Conservation (phyloP, 257 asterid genomes). For the Solanum chiquidenum region DNA sequence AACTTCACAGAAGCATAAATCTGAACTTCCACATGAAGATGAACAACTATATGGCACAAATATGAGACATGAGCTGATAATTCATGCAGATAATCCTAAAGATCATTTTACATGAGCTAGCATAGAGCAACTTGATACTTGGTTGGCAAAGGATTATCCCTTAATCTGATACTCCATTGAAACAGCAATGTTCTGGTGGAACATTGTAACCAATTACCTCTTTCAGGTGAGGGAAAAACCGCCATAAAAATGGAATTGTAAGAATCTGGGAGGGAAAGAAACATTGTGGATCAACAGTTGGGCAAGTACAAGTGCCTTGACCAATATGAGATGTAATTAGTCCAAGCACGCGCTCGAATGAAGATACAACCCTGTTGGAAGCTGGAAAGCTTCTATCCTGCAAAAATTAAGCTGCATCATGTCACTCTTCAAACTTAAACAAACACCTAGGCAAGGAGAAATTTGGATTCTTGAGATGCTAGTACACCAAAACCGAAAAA, state of each 20-base stretch:
- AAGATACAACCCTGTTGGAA: slow-evolving; percentile 37
- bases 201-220: slow-evolving; percentile 44
- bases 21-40: not conserved
- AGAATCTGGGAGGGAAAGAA: slow-evolving; percentile 80
- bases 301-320: slow-evolving; percentile 68
- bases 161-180: not conserved
- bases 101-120: not conserved
- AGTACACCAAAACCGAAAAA: not conserved
- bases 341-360: slow-evolving; percentile 65
- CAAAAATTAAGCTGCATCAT: slow-evolving; percentile 16
- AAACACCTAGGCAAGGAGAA: not conserved
- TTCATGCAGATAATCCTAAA: not conserved
- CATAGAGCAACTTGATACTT: not conserved
- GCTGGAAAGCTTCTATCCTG: slow-evolving; percentile 46
- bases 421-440: slow-evolving; percentile 5
- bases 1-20: not conserved
- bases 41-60: not conserved
- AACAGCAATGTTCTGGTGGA: not conserved
- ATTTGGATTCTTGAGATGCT: not conserved
- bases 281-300: slow-evolving; percentile 42
- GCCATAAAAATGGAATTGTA: slow-evolving; percentile 83
- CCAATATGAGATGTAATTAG: slow-evolving; percentile 59
- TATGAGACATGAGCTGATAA: not conserved
- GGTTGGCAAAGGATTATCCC: not conserved
- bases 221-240: slow-evolving; percentile 64